Evolutionary conservation across 768 basidiomycete species (phyloP).

Genomic region (Chalciporus sphaerocephalus): DNA sequence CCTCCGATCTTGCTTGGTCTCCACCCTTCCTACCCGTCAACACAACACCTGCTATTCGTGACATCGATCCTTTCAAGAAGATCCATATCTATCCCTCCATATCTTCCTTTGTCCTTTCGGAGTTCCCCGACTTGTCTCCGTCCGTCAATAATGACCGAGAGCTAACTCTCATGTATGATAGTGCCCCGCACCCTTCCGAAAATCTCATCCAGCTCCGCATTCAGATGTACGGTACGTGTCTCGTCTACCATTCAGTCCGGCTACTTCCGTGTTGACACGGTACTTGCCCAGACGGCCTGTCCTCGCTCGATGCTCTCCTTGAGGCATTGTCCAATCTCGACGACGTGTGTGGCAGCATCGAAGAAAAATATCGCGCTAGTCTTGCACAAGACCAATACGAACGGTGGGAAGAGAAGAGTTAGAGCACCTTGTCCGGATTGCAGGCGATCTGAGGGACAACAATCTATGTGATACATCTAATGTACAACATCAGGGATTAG

Average conservation of each 20-base stretch:
- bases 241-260: not conserved
- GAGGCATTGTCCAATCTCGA: conserved; percentile 76
- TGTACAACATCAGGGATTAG: conserved; percentile 1
- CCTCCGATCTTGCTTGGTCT: not conserved
- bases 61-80: not conserved
- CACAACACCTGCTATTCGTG: not conserved
- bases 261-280: not conserved
- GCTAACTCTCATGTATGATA: conserved; percentile 3
- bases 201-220: conserved; percentile 95
- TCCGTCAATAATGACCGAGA: not conserved
- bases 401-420: conserved; percentile 68
- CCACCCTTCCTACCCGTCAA: not conserved
- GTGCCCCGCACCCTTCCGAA: conserved; percentile 89
- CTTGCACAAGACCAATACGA: conserved; percentile 53
- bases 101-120: conserved; percentile 14
- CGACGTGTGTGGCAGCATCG: conserved; percentile 64
- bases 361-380: conserved; percentile 62
- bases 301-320: conserved; percentile 76
- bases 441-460: conserved; percentile 2
- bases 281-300: conserved; percentile 65
- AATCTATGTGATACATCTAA: conserved; percentile 1
- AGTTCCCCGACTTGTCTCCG: not conserved
- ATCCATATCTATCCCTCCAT: not conserved
- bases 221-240: conserved; percentile 92
- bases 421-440: conserved; percentile 3